These are phyloP conservation scores for Lachnellula suecica DNA, from an alignment of 2,329 filamentous ascomycete species.

Conservation along the genomic window DNA sequence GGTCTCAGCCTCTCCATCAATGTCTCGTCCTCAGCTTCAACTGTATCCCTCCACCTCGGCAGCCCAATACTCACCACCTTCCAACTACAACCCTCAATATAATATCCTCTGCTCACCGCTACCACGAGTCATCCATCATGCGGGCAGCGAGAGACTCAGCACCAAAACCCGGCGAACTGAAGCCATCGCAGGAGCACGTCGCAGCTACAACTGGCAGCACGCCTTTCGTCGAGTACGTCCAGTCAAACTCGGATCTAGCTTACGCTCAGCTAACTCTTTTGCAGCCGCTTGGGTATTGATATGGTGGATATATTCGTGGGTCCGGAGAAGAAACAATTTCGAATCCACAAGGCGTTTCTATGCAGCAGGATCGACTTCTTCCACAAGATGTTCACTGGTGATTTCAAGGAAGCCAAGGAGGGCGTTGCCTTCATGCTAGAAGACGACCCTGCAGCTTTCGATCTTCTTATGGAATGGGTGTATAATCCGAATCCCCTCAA, in stretches of 20 bases:
- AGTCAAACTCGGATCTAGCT: neutral
- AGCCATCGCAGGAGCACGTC: neutral
- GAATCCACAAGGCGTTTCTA: constrained; percentile 13
- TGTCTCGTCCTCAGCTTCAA: neutral
- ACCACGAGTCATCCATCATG: neutral
- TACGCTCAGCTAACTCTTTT: neutral
- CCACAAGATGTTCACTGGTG: constrained; percentile 16
- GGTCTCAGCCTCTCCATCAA: neutral
- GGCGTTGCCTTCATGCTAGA: constrained; percentile 5
- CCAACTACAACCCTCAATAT: no score
- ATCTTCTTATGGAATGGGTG: constrained; percentile 10
- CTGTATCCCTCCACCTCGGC: no score
- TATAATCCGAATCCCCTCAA: neutral
- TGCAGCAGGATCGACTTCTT: constrained; percentile 12
- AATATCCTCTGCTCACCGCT: neutral
- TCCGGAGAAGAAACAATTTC: neutral
- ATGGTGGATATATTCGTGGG: constrained; percentile 19
- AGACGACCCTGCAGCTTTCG: constrained; percentile 12
- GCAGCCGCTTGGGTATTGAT: constrained; percentile 1
- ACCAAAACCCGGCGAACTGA: neutral
- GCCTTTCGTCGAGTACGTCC: neutral
- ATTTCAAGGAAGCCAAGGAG: constrained; percentile 8
- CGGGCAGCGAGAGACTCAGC: neutral
- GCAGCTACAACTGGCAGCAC: neutral
- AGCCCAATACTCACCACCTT: no score